Base-by-base conservation (phyloP, 2,329 filamentous ascomycete genomes). In the Aaosphaeria arxii region DNA sequence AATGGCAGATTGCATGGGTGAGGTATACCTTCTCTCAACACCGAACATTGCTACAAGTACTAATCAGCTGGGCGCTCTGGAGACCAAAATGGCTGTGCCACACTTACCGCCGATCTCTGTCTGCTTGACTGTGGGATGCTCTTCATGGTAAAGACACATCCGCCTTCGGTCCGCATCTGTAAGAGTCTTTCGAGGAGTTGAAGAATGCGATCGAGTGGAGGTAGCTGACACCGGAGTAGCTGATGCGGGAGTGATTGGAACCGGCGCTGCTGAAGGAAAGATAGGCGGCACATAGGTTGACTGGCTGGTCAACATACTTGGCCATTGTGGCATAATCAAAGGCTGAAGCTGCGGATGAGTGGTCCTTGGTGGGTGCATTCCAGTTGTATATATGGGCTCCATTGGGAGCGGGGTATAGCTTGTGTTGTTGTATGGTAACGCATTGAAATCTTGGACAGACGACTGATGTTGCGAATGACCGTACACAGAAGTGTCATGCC, bases 121-220 rank as follows among this genome's bases (percentile, higher is more conserved):
- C 74, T 99, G 94, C 73, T 96, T 96, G 41, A 90, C 86, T 43
- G 84, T 86, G 24, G 92, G 94, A 66, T 97, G 86, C 53, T 95
- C 87, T 66, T 94, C 88, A 60, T 92, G 88, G 70, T 92, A 96
- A 64, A 90, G 82, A 71, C 94, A 99, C 91, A 99, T 99, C 40
- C 84, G 82, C 56, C 91, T 83, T 55, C 94, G 87, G 68, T 97
- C 91, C 49, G 89, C 86, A 64, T 96, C 89, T 6, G 91, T 96
- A 59, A 99, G 77, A 1, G 92, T 97, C 72, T 90, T 90, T 58
- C 91, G 81, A 4, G 89, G 88, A 42, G 87, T 88, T 42, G 86
- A 73, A 51, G 60, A 76, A 61, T 65, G 64, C 17, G 68, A 69
- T 30, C 63, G 61, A 7, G 69, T 71, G 7, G 69, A 70, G 11